Evolutionary conservation across 2,329 filamentous ascomycete species (phyloP).

Genomic region (Simplicillium sp.): DNA sequence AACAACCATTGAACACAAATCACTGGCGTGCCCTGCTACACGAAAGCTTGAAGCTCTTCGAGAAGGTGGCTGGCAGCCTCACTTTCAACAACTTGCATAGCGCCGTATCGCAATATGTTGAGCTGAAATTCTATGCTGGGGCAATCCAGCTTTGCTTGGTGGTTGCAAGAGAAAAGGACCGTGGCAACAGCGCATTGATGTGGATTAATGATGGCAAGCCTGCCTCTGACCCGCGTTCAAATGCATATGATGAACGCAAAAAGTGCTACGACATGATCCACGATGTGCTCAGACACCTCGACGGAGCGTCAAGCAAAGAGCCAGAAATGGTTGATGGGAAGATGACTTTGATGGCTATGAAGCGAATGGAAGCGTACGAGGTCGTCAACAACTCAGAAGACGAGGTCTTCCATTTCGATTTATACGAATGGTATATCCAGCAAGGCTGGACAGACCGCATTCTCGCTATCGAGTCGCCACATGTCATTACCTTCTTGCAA

Average conservation of each 20-base stretch:
- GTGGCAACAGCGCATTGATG: conserved; percentile 72
- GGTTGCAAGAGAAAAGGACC: conserved; percentile 77
- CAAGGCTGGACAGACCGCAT: conserved; percentile 80
- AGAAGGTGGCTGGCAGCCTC: conserved; percentile 77
- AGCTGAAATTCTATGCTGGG: conserved; percentile 83
- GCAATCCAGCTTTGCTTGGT: conserved; percentile 80
- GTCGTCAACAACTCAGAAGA: conserved; percentile 84
- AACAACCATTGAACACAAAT: conserved; percentile 67
- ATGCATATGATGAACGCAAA: conserved; percentile 61
- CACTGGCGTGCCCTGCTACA: conserved; percentile 71
- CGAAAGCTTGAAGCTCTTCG: conserved; percentile 81
- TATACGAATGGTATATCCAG: conserved; percentile 96
- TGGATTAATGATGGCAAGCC: conserved; percentile 84
- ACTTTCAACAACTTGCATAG: conserved; percentile 70
- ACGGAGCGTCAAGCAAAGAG: conserved; percentile 57
- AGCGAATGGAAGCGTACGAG: conserved; percentile 78
- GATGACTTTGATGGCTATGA: conserved; percentile 64
- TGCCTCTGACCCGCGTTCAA: conserved; percentile 56
- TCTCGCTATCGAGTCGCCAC: conserved; percentile 73
- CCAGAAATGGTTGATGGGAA: conserved; percentile 71
- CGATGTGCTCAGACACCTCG: conserved; percentile 67
- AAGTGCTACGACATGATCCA: conserved; percentile 84
- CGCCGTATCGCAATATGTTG: conserved; percentile 70
- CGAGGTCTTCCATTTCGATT: conserved; percentile 86
- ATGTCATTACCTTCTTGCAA: conserved; percentile 78